These are phyloP conservation scores for Saturnispora sanitii DNA, from an alignment of 805 yeast species.

Conservation along the genomic window DNA sequence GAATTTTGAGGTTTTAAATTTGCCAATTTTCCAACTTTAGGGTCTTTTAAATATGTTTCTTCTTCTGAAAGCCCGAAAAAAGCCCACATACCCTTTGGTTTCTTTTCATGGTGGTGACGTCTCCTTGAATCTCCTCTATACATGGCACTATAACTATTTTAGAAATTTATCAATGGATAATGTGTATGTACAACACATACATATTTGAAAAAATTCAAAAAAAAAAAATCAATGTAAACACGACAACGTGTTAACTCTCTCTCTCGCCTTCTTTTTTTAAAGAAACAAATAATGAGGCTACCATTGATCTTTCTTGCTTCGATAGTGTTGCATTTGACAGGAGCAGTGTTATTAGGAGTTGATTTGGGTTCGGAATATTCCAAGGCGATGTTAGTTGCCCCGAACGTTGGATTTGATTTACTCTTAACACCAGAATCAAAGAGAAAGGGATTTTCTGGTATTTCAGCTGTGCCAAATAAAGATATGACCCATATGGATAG, in stretches of 20 bases:
- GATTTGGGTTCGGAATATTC: constrained; percentile 85
- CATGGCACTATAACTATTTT: neutral
- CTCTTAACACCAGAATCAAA: constrained; percentile 85
- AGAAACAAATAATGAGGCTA: neutral
- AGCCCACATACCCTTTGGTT: neutral
- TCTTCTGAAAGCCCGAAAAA: constrained; percentile 2
- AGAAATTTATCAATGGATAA: no score
- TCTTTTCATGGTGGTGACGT: neutral
- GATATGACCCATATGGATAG: constrained; percentile 49
- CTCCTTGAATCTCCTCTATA: constrained; percentile 1
- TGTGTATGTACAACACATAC: no score
- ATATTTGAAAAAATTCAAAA: no score
- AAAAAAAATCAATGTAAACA: no score
- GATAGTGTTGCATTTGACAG: neutral
- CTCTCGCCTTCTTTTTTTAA: neutral
- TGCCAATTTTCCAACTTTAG: constrained; percentile 26
- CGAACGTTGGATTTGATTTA: constrained; percentile 80
- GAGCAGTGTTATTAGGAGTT: constrained; percentile 70
- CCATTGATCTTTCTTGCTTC: neutral
- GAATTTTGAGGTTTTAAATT: constrained; percentile 41
- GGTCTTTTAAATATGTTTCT: neutral
- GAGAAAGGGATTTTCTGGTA: constrained; percentile 77
- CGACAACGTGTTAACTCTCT: no score
- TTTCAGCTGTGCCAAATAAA: constrained; percentile 36
- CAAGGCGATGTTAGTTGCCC: constrained; percentile 84